phyloP scores from a whole-genome alignment of 2,329 filamentous ascomycete species.

The Phoma herbarum region DNA sequence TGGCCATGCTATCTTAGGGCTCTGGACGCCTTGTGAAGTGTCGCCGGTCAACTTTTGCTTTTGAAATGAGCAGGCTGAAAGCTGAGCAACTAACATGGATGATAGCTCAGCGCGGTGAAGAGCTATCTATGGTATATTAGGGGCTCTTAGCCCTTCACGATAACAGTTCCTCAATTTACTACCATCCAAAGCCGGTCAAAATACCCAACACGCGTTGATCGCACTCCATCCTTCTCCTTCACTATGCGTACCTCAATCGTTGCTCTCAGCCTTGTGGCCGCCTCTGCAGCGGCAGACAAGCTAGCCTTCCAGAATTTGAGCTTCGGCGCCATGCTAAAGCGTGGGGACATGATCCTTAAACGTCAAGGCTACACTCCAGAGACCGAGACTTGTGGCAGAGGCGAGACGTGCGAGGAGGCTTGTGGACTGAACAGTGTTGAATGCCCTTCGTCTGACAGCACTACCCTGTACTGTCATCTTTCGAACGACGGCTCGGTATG shows the following conservation, averaged over 20 bases:
- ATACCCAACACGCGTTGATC: background rate
- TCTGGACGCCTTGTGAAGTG: slow-evolving; percentile 2
- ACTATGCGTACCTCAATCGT: slow-evolving; percentile 43
- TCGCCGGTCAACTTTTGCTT: background rate
- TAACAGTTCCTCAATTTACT: background rate
- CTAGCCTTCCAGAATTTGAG: slow-evolving; percentile 46
- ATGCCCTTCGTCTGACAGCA: slow-evolving; percentile 59
- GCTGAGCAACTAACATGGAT: background rate
- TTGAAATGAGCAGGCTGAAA: slow-evolving; percentile 4
- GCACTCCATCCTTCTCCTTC: slow-evolving; percentile 9
- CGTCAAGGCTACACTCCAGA: slow-evolving; percentile 58
- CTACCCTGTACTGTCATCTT: slow-evolving; percentile 66
- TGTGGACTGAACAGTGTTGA: slow-evolving; percentile 62
- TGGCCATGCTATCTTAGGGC: background rate
- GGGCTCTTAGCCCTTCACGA: background rate
- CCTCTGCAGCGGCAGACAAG: slow-evolving; percentile 29
- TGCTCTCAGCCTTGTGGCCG: slow-evolving; percentile 34
- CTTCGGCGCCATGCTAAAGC: slow-evolving; percentile 54
- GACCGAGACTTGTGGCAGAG: slow-evolving; percentile 60
- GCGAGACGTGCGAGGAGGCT: slow-evolving; percentile 63
- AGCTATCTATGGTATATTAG: background rate
- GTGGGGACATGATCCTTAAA: slow-evolving; percentile 34
- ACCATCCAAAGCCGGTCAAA: background rate
- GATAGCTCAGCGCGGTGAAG: background rate
- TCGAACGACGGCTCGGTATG: slow-evolving; percentile 55